A percentile compares a stretch with the other conserved stretches of the same genome.
Evolutionary conservation across 208 protist species (phyloP).

Genomic region (Crithidia acanthocephali): DNA sequence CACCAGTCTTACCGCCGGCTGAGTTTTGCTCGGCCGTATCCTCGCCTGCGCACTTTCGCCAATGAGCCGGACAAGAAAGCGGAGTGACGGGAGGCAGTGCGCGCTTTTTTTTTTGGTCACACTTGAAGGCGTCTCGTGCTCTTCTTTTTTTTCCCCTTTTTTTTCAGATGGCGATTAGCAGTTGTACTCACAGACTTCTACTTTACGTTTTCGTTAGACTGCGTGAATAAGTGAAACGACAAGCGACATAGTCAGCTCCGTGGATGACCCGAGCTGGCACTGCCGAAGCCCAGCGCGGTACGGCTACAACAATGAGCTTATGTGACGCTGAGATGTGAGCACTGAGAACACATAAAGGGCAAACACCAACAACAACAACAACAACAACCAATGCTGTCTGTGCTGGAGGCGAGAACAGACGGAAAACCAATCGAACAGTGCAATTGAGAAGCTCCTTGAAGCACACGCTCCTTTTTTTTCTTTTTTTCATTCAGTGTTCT

Average conservation of each 20-base stretch:
- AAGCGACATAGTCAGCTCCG: too few relatives aligned
- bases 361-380: neutral
- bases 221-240: too few relatives aligned
- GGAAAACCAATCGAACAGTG: too few relatives aligned
- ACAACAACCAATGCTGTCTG: neutral
- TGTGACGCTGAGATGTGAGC: too few relatives aligned
- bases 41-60: neutral
- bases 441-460: too few relatives aligned
- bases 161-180: neutral
- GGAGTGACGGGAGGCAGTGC: neutral
- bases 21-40: neutral
- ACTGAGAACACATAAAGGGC: conserved; percentile 13
- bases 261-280: too few relatives aligned
- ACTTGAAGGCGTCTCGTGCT: neutral
- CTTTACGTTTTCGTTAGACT: neutral
- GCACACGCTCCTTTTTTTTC: too few relatives aligned
- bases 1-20: neutral
- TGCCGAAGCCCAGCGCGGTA: too few relatives aligned
- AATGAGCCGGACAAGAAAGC: neutral
- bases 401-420: too few relatives aligned
- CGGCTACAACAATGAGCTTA: too few relatives aligned
- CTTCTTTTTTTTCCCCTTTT: conserved; percentile 21
- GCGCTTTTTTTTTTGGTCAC: conserved; percentile 3
- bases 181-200: neutral
- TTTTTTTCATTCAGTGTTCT: too few relatives aligned